Percentiles rank a stretch among this genome's conserved stretches.
Evolutionary conservation across 257 asterid species (phyloP).

Genomic region (Linaria vulgaris): DNA sequence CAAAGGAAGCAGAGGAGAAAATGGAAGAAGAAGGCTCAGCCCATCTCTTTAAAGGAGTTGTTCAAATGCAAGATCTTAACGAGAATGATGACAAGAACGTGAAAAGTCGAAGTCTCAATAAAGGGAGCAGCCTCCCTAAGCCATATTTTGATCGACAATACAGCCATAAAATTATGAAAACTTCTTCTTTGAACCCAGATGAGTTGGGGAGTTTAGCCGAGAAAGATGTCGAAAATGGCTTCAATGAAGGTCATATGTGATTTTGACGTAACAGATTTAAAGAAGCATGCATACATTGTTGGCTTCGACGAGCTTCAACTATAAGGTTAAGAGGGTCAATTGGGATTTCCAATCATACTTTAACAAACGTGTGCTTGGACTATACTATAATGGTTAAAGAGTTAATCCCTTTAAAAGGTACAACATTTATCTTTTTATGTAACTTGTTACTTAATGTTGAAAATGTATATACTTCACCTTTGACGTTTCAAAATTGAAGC

Average conservation of each 20-base stretch:
- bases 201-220: conserved; percentile 20
- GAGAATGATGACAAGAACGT: conserved; percentile 23
- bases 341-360: too few relatives aligned
- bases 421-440: too few relatives aligned
- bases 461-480: too few relatives aligned
- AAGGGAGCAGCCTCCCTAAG: conserved; percentile 46
- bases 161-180: conserved; percentile 33
- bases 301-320: too few relatives aligned
- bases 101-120: conserved; percentile 28
- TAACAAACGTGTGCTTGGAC: too few relatives aligned
- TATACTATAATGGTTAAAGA: too few relatives aligned
- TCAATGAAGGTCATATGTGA: not conserved
- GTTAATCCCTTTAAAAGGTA: too few relatives aligned
- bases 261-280: too few relatives aligned
- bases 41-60: conserved; percentile 25
- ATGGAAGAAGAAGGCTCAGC: conserved; percentile 34
- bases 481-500: too few relatives aligned
- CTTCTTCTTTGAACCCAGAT: conserved; percentile 36
- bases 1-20: conserved; percentile 19
- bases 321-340: too few relatives aligned
- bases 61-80: conserved; percentile 35
- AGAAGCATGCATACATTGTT: too few relatives aligned
- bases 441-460: too few relatives aligned
- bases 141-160: conserved; percentile 37
- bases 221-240: not conserved